Percentiles rank a stretch among this genome's conserved stretches.
phyloP scores from a whole-genome alignment of 75 land plant genomes.

The Pinus albicaulis region DNA sequence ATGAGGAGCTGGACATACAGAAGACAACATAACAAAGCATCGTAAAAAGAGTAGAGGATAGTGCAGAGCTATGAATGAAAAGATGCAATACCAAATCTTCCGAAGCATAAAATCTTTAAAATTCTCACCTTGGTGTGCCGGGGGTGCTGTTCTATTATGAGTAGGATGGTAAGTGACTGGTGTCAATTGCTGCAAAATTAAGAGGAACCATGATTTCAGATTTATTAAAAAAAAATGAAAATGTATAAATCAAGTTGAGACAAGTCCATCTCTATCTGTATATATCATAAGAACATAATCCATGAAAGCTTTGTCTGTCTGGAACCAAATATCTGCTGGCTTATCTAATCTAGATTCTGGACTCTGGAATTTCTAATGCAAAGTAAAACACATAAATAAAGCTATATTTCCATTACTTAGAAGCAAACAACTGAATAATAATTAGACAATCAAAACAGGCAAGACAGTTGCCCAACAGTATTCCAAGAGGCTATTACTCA shows the following conservation, averaged over 20 bases:
- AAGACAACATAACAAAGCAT: not conserved
- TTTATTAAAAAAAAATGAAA: not conserved
- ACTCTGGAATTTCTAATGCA: not conserved
- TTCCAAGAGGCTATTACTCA: not conserved
- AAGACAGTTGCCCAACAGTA: too few species aligned
- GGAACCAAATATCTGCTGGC: not conserved
- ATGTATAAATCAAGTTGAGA: too few species aligned
- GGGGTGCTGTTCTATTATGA: constrained; percentile 51
- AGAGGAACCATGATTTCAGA: not conserved
- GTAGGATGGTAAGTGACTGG: constrained; percentile 65
- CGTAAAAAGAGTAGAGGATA: not conserved
- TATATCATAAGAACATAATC: not conserved
- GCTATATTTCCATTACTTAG: not conserved
- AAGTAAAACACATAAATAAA: not conserved
- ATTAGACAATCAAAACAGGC: not conserved
- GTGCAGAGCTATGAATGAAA: not conserved
- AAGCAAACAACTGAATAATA: not conserved
- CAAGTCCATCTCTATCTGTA: not conserved
- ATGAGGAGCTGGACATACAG: not conserved
- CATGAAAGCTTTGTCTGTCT: not conserved
- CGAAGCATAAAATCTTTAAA: not conserved
- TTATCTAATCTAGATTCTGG: not conserved
- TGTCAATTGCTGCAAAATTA: constrained; percentile 31
- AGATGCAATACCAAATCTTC: not conserved
- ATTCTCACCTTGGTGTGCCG: constrained; percentile 60